Percentiles rank a stretch among this genome's conserved stretches.
Evolutionary conservation across 73 alveolate species (phyloP).

Genomic region (Diophrys sp.): DNA sequence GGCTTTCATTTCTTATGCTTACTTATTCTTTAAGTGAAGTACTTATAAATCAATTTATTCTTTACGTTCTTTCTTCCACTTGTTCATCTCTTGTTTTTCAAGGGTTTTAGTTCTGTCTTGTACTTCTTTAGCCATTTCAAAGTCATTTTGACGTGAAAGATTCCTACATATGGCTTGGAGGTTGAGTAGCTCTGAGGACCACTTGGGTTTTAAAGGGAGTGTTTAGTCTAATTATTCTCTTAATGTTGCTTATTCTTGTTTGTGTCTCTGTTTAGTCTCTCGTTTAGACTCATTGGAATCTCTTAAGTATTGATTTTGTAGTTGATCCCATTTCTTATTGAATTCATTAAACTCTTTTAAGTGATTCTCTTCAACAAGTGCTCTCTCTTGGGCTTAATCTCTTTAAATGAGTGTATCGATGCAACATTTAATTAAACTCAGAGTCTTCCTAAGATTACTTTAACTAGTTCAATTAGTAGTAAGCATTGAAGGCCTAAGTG

Average conservation of each 20-base stretch:
- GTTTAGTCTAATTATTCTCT: not conserved
- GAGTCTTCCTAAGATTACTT: not conserved
- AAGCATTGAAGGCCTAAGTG: not conserved
- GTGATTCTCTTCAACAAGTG: not conserved
- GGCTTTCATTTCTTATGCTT: not conserved
- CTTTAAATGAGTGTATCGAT: not conserved
- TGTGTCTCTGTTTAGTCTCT: not conserved
- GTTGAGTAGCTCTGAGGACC: not conserved
- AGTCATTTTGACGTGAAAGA: not conserved
- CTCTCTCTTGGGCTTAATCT: too few relatives aligned
- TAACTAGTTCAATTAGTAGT: not conserved
- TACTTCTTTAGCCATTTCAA: not conserved
- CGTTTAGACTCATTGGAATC: not conserved
- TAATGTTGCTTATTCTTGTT: not conserved
- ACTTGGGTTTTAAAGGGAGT: not conserved
- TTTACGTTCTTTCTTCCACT: not conserved
- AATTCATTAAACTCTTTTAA: not conserved
- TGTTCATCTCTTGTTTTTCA: not conserved
- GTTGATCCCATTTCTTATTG: not conserved
- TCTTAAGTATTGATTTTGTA: too few relatives aligned
- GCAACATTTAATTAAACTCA: not conserved
- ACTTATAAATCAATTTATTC: not conserved
- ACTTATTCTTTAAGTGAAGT: not conserved
- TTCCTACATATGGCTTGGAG: not conserved
- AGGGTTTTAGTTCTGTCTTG: not conserved